Conservation (phyloP, 257 asterid species). For the Ajuga chamaepitys region DNA sequence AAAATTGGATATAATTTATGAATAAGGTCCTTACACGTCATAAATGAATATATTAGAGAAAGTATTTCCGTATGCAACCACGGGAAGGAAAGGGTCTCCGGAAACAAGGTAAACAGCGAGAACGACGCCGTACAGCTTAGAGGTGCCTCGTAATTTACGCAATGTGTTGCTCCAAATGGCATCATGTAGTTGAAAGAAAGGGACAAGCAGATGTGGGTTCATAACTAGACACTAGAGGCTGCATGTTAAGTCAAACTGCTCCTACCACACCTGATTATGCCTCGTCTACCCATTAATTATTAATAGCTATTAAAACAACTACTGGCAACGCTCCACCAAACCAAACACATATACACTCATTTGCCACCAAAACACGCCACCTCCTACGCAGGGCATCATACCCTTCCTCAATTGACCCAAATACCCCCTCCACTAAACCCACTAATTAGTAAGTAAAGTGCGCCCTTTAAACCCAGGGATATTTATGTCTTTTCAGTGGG, state of each 20-base stretch:
- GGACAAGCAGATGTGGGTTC: constrained; percentile 26
- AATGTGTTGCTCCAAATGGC: constrained; percentile 33
- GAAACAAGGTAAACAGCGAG: not conserved
- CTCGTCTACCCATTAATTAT: not conserved
- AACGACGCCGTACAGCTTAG: constrained; percentile 14
- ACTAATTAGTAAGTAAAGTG: too few species aligned
- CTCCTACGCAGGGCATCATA: constrained; percentile 17
- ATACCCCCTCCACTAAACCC: constrained; percentile 18
- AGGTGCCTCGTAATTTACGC: constrained; percentile 31
- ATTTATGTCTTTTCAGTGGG: constrained; percentile 7
- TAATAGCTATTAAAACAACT: constrained; percentile 17
- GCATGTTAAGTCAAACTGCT: constrained; percentile 11
- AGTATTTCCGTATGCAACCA: not conserved
- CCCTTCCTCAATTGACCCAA: constrained; percentile 15
- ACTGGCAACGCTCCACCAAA: constrained; percentile 53
- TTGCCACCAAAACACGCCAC: constrained; percentile 57
- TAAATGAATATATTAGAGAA: too few species aligned
- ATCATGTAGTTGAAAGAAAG: constrained; percentile 21
- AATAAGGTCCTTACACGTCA: not conserved
- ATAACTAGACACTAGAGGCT: constrained; percentile 15
- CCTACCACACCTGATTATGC: constrained; percentile 16
- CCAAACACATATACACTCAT: constrained; percentile 35
- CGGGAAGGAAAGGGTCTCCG: not conserved
- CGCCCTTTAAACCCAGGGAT: constrained; percentile 13
- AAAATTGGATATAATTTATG: too few species aligned